Evolutionary conservation across 179 eudicot genomes (phyloP), one percentile per base, ranked within the genome.

Genomic region (Gypsophila paniculata): DNA sequence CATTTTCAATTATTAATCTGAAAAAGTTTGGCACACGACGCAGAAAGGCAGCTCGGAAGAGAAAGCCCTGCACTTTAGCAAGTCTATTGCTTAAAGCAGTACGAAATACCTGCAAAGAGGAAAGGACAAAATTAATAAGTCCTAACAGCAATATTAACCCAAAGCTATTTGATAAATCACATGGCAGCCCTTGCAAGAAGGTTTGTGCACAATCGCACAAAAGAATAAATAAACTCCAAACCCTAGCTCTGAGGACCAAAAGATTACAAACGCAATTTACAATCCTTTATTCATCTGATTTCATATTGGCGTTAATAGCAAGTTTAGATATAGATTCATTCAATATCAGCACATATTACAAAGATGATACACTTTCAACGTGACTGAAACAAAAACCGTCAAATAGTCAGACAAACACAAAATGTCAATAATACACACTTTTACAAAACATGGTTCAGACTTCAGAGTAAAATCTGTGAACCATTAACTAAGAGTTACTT

Each of bases 1-100:
- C 83, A 82, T 94, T 94, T 79, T 94, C 99, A 68, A 87, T 70
- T 75, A 94, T 94, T 80, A 94, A 86, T 74, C 93, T 96, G 59
- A 90, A 70, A 82, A 94, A 94, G 49, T 80, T 76, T 19, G 99
- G 99, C 38, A 90, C 97, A 12, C 97, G 96, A 39, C 91, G 92
- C 74, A 94, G 96, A 83, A 94, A 94, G 72, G 99, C 99, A 77
- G 97, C 86, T 75, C 99, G 97, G 80, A 94, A 94, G 51, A 94
- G 83, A 77, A 94, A 90, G 32, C 99, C 99, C 75, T 94, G 99
- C 73, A 94, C 99, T 89, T 88, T 94, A 58, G 99, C 99, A 77
- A 94, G 80, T 84, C 97, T 85, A 78, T 94, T 94, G 89, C 96
- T 91, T 78, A 90, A 79, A 75, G 96, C 90, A 80, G 97, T 90